A percentile compares a stretch with the other conserved stretches of the same genome.
Conservation (phyloP, 768 basidiomycete genomes). For the Cystobasidium tubakii region DNA sequence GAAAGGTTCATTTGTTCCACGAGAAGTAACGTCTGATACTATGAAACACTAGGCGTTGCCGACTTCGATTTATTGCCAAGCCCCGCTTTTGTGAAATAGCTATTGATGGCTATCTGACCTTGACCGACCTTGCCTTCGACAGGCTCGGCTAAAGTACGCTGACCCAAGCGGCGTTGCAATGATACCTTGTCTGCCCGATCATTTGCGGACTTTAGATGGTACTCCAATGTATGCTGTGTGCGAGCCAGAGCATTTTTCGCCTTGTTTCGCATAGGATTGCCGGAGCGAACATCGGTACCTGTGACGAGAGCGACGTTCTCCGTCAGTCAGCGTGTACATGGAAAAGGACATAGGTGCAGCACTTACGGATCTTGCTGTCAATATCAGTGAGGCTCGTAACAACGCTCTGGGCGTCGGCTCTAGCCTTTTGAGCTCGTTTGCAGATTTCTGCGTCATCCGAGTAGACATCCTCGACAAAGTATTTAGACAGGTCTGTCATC, state of each 20-base stretch:
- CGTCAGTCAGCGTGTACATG: neutral
- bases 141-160: neutral
- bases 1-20: too few relatives aligned
- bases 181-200: neutral
- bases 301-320: neutral
- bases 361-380: constrained; percentile 34
- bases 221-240: constrained; percentile 17
- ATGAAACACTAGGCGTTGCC: too few relatives aligned
- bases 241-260: constrained; percentile 30
- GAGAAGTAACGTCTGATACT: too few relatives aligned
- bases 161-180: neutral
- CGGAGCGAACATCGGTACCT: constrained; percentile 9
- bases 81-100: neutral
- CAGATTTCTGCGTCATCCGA: neutral
- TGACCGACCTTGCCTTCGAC: neutral
- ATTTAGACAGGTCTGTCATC: neutral
- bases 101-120: constrained; percentile 2
- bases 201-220: constrained; percentile 1
- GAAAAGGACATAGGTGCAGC: neutral
- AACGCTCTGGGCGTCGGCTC: neutral
- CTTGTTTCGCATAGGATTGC: constrained; percentile 28
- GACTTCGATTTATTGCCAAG: neutral
- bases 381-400: neutral
- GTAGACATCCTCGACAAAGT: neutral
- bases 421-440: neutral